phyloP scores from a whole-genome alignment of 2,329 filamentous ascomycete species.

The Cercospora nicotianae region DNA sequence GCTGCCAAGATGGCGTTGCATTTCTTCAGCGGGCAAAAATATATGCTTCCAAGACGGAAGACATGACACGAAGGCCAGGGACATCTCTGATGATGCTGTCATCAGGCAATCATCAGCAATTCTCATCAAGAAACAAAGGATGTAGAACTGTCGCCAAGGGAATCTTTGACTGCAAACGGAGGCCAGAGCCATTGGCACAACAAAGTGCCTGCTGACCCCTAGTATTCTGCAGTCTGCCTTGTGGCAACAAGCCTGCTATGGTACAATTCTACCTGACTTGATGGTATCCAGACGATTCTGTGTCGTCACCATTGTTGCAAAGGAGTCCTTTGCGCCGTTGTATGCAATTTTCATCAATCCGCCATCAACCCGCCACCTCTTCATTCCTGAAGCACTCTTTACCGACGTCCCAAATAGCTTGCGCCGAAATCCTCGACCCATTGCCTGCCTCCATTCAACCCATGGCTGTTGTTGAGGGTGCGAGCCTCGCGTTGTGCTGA shows the following conservation, averaged over 20 bases:
- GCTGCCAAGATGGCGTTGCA: not conserved
- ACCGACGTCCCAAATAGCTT: slow-evolving; percentile 14
- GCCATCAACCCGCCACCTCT: not conserved
- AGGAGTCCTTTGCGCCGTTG: not conserved
- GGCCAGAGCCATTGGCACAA: not conserved
- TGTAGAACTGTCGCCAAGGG: not conserved
- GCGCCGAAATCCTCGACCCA: slow-evolving; percentile 16
- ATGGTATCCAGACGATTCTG: not conserved
- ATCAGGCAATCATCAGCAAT: not conserved
- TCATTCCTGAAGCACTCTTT: not conserved
- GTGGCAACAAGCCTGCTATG: not conserved
- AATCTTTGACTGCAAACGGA: not conserved
- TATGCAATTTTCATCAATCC: not conserved
- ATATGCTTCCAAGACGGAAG: not conserved
- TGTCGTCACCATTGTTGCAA: not conserved
- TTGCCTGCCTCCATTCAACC: slow-evolving; percentile 49
- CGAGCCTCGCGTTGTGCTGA: slow-evolving; percentile 78
- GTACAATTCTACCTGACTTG: not conserved
- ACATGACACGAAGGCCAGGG: not conserved
- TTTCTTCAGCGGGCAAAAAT: not conserved
- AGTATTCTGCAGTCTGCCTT: not conserved
- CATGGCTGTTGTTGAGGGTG: slow-evolving; percentile 51
- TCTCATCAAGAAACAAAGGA: not conserved
- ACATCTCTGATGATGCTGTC: not conserved
- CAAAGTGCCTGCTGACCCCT: not conserved